Evolutionary conservation across 106 monocot genomes (phyloP), one percentile per base, ranked within the genome.

Genomic region (Phalaenopsis equestris): DNA sequence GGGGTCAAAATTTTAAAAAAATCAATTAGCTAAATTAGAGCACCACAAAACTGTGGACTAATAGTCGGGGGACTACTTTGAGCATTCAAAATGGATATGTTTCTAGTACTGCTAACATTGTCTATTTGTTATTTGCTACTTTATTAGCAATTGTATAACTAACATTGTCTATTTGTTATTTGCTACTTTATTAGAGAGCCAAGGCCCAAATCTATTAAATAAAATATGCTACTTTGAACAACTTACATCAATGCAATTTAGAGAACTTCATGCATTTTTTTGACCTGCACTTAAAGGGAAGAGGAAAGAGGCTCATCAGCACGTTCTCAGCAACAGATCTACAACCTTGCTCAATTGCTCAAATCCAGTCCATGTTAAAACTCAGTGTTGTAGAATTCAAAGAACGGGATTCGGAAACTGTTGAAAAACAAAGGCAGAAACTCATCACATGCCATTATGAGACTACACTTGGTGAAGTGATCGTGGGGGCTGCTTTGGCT

Each of bases 301-400:
- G 79, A 82, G 88, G 94, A 24, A 88, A 75, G 84, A 84, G 49
- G 73, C 82, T 90, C 2, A 73, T 90, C 4, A 88, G 85, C 43
- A 90, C 94, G 19, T 87, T 94, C 64, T 91, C 94, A 1, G 80
- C 88, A 52, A 88, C 91, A 8, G 94, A 94, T 43, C 37, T 94
- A 39, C 79, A 88, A 21, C 79, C 79, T 23, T 88, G 87, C 73
- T 83, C 89, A 0, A 81, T 90, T n/a, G 39, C 77, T 39, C 86
- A 78, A 64, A 85, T 94, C 70, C 86, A 80, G 76, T 68, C 84
- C 15, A 84, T 85, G 86, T 56, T 94, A 43, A 76, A 37, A 0
- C 18, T 65, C 36, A 81, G 81, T 15, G 86, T 91, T 4, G 19
- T 81, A 6, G 89, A 91, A 36, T 91, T 94, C 85, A 88, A 86